Conservation (phyloP, 1,139 yeast species). For the Yamadazyma diddensiae region DNA sequence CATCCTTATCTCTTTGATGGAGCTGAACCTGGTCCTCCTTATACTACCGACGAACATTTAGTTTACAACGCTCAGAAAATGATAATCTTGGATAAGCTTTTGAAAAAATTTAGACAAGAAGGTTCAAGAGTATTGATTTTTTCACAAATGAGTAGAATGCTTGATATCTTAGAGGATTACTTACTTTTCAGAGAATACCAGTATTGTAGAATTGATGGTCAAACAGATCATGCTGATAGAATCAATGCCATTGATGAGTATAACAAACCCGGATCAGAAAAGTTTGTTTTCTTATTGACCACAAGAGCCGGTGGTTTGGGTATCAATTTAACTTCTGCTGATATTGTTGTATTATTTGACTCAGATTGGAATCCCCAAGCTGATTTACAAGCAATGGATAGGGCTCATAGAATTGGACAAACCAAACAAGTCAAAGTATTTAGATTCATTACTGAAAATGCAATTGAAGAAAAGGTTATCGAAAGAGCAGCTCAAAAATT, state of each 20-base stretch:
- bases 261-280: constrained; percentile 65
- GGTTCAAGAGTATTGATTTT: constrained; percentile 77
- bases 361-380: constrained; percentile 91
- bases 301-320: constrained; percentile 90
- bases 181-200: constrained; percentile 64
- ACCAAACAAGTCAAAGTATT: constrained; percentile 77
- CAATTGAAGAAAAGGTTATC: constrained; percentile 76
- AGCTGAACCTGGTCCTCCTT: constrained; percentile 87
- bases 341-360: constrained; percentile 69
- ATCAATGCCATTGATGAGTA: constrained; percentile 74
- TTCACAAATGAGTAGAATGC: constrained; percentile 79
- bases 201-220: constrained; percentile 80
- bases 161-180: constrained; percentile 78
- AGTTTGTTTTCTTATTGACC: constrained; percentile 68
- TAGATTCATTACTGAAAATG: constrained; percentile 74
- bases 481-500: constrained; percentile 80
- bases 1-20: constrained; percentile 84
- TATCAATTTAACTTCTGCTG: constrained; percentile 74
- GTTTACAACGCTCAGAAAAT: constrained; percentile 70
- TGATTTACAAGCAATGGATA: constrained; percentile 83
- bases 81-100: constrained; percentile 65
- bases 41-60: constrained; percentile 78
- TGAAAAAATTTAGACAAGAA: constrained; percentile 59
- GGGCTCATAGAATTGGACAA: constrained; percentile 87
- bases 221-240: constrained; percentile 75